Evolutionary conservation across 805 yeast species (phyloP), one percentile per base, ranked within the genome.

Genomic region (Pichia manshurica): DNA sequence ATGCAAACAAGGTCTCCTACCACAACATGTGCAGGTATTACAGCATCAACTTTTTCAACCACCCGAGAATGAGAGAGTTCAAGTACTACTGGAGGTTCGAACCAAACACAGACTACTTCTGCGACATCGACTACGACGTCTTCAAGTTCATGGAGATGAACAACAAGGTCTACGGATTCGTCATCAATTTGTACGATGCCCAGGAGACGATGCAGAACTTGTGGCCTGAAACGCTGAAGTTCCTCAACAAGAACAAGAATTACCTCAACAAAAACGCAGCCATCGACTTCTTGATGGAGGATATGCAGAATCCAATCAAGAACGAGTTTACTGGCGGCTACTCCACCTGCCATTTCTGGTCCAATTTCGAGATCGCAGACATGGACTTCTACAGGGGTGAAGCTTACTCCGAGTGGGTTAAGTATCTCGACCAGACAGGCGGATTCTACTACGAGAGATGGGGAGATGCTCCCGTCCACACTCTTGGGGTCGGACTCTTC

Each of bases 391-490:
- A 72, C 66, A 68, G 96, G 45, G 67, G 75, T 21, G 81, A 84
- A 46, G 78, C 88, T 1, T 88, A 87, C 59, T 68, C 71, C 34
- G 65, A 66, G 12, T 87, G 84, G 79, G 78, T 82, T 57, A 67
- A 82, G 29, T 67, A 71, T 57, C 66, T 88, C 35, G 96, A 87
- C 48, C 51, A 71, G 3, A 65, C 81, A 1, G 93, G 95, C 17
- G 91, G 91, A 4, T 87, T 87, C 58, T 88, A 86, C 63, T 88
- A 88, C 58, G 96, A 89, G 63, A 67, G 96, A 48, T 87, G 96
- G 96, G 96, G 96, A 3, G 96, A 87, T 68, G 96, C 95, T 0
- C 96, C 96, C 0, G 93, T 87, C 1, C 93, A 87, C 61, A 79
- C 89, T 3, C 58, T 88, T 39, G 96, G 91, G 0, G 64, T 87